phyloP scores from a whole-genome alignment of 2,329 filamentous ascomycete genomes.

The Amphichorda felina region DNA sequence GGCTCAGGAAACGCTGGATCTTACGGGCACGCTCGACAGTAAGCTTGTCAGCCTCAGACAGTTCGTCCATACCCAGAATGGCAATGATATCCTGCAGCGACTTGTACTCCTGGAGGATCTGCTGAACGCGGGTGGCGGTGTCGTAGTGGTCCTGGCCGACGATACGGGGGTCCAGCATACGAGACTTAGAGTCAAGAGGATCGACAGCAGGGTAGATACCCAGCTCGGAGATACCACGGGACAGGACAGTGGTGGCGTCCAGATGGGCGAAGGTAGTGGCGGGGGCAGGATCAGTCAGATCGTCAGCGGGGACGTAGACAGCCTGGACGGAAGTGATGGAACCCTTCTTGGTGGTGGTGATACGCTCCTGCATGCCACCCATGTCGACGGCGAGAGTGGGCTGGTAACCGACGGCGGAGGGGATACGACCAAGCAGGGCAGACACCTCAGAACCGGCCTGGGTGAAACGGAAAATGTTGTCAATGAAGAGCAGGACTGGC shows the following conservation, averaged over 20 bases:
- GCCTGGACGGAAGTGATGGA: constrained; percentile 99
- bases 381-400: constrained; percentile 97
- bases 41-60: constrained; percentile 98
- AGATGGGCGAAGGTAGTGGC: constrained; percentile 99
- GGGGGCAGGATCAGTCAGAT: constrained; percentile 99
- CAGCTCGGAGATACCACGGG: constrained; percentile 99
- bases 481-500: constrained; percentile 92
- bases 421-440: constrained; percentile 97
- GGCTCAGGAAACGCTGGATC: constrained; percentile 98
- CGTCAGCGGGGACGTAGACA: constrained; percentile 99
- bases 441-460: constrained; percentile 99
- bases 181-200: constrained; percentile 97
- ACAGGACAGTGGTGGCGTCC: constrained; percentile 99
- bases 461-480: constrained; percentile 99
- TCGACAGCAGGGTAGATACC: constrained; percentile 99
- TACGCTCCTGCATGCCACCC: constrained; percentile 99
- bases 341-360: constrained; percentile 98
- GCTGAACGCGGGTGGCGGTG: constrained; percentile 88
- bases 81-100: constrained; percentile 99
- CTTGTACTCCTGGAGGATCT: constrained; percentile 99
- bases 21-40: constrained; percentile 99
- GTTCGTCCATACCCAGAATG: constrained; percentile 99
- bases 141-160: constrained; percentile 97
- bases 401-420: constrained; percentile 99
- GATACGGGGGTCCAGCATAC: constrained; percentile 98